Evolutionary conservation across 768 basidiomycete species (phyloP), one percentile per base, ranked within the genome.

Genomic region (Boletus rufocinnamomeus): DNA sequence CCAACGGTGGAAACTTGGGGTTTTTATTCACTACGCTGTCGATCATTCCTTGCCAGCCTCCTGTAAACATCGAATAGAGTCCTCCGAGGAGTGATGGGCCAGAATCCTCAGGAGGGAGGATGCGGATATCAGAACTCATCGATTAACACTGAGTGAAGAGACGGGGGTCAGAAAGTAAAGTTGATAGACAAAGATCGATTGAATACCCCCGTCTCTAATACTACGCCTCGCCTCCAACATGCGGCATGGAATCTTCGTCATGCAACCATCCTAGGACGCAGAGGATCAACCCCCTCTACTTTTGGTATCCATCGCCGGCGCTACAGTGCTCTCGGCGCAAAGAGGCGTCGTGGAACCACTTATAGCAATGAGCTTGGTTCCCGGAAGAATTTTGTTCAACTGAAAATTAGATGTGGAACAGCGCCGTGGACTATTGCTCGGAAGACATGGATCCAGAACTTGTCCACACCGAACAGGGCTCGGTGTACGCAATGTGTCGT

Each of bases 1-100:
- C 65, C 40, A 67, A 62, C 4, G 72, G 72, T 10, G 63, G 65
- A 57, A 65, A 61, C 51, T 61, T 67, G 46, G 64, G 66, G 30
- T 55, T 53, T n/a, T 1, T 48, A 19, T 53, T 61, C 49, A 6
- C 52, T 40, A 60, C 3, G 34, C 14, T 32, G 41, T 59, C 44
- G 4, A 64, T 11, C 60, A 62, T 38, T 17, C 51, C 66, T 16
- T 66, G 54, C 50, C 32, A 50, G 9, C 53, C 67, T n/a, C 59
- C 64, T 40, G 57, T 37, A 27, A 64, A 38, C 37, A 53, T 32
- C 2, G 69, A 56, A 37, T 56, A n/a, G 34, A 65, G 56, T 8
- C 23, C 56, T 25, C 2, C 48, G 19, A 61, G n/a, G 17, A 56
- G n/a, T 30, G 63, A 59, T 27, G 60, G 43, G 11, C 57, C 58